These are phyloP conservation scores for Lunularia cruciata DNA, from an alignment of 225 moss, liverwort and hornwort genomes.

Conservation along the genomic window DNA sequence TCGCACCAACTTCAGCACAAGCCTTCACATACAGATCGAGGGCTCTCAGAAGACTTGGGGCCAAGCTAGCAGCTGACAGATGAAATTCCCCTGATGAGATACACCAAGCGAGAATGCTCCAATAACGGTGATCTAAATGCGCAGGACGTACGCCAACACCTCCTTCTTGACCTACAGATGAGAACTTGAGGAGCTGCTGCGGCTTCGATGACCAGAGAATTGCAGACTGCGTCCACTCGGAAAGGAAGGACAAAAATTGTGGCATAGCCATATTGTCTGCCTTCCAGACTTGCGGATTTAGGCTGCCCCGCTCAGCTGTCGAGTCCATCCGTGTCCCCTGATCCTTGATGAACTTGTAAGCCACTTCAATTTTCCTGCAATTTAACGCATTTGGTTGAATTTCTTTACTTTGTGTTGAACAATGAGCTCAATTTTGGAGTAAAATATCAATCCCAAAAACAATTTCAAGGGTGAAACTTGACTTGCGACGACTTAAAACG, in stretches of 20 bases:
- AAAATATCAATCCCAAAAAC: background rate
- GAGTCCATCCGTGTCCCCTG: conserved; percentile 19
- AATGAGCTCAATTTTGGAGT: background rate
- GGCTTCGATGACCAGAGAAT: conserved; percentile 67
- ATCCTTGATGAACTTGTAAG: conserved; percentile 49
- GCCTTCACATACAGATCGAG: conserved; percentile 42
- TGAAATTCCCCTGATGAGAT: conserved; percentile 59
- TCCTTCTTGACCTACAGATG: conserved; percentile 7
- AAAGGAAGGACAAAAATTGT: conserved; percentile 72
- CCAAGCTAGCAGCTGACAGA: conserved; percentile 52
- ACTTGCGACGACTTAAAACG: too few relatives aligned
- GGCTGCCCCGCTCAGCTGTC: background rate
- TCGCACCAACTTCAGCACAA: conserved; percentile 30
- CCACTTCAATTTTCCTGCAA: conserved; percentile 81
- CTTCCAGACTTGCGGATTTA: conserved; percentile 20
- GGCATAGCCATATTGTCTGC: conserved; percentile 59
- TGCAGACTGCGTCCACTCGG: conserved; percentile 85
- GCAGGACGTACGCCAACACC: conserved; percentile 32
- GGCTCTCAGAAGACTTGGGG: conserved; percentile 69
- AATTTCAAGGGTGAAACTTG: background rate
- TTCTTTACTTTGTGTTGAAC: too few relatives aligned
- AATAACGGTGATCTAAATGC: conserved; percentile 70
- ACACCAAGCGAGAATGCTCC: conserved; percentile 75
- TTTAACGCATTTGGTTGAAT: too few relatives aligned
- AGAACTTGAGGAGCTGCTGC: conserved; percentile 23